Evolutionary conservation across 2,329 filamentous ascomycete genomes (phyloP), one percentile per base, ranked within the genome.

Genomic region (Onygenales sp.): DNA sequence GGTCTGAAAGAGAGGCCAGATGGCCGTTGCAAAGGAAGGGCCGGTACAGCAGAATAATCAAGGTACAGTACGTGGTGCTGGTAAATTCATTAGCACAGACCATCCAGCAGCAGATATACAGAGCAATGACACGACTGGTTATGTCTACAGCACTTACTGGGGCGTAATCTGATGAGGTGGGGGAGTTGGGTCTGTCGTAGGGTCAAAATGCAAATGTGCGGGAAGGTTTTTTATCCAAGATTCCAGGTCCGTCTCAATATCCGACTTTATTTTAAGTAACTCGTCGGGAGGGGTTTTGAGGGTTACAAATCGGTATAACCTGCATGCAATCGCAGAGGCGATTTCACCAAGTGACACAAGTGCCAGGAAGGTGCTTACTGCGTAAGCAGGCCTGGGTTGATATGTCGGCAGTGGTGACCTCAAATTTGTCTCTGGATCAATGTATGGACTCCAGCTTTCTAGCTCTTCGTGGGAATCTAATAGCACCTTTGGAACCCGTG

Each of bases 391-490:
- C 10, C 9, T 11, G 10, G 9, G 9, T 9, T 9, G 42, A 27
- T 44, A 44, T 9, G 8, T 17, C 14, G n/a, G 69, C 66, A 58
- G 70, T 56, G 58, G 57, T 13, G 58, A 67, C 21, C 21, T 27
- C 21, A 27, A 27, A 27, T 27, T 27, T 1, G 21, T 27, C 21
- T 27, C 21, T 63, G 61, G 71, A 62, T 57, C 79, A 50, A 73
- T 73, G 2, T 70, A 75, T 14, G 76, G 69, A 50, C 67, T 69
- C 11, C 70, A 66, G 45, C 73, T 73, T 57, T 73, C 76, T 8
- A 68, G 63, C 39, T 77, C 75, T 53, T 78, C 75, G 42, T 74
- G 2, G 72, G 69, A 45, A 75, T 52, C 70, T 61, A 39, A 59
- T 62, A 45, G 65, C 61, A 50, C 63, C 64, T 63, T 73, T 71